Base-by-base conservation (phyloP, 495 filamentous ascomycete genomes). In the Podospora fimiseda region DNA sequence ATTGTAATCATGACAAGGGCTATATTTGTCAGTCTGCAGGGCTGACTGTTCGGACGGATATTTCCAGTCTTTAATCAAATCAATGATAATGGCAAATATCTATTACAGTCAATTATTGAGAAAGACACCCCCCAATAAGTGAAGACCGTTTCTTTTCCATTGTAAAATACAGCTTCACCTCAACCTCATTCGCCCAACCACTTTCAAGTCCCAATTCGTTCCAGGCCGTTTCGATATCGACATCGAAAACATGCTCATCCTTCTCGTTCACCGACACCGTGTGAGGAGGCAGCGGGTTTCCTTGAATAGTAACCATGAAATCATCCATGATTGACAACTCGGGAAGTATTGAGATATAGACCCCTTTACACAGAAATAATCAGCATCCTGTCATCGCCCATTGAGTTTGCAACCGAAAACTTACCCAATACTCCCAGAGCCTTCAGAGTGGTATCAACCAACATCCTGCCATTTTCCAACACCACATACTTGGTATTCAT, bases 141-240 rank as follows among this genome's bases (percentile, higher is more conserved):
- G n/a, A n/a, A n/a, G n/a, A n/a, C 11, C 27, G 11, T 18, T 41
- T 53, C 38, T 51, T 55, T 36, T 55, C 44, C 50, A 63, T 11
- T 13, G 60, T 58, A 48, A 80, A 73, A 53, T 74, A 85, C 9
- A 95, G 68, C 66, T 87, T 83, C 16, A 96, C 74, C 37, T 78
- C 74, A 24, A 89, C 80, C 64, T 96, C 90, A 58, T 95, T 95
- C 43, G 82, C 86, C 87, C 89, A 95, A 15, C 88, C 84, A 37
- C 80, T 74, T 53, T 82, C 63, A 37, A 93, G 67, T 0, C 76
- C 80, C 76, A 91, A 76, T 56, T 84, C 80, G 21, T 80, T 81
- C 89, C 90, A 97, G 2, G 93, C 93, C 27, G 64, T 69, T 51
- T 83, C 79, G 7, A 90, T 62, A 74, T 97, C 87, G 22, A 97